Evolutionary conservation across 805 yeast genomes (phyloP).

Genomic region (Starmerella ratchasimensis): DNA sequence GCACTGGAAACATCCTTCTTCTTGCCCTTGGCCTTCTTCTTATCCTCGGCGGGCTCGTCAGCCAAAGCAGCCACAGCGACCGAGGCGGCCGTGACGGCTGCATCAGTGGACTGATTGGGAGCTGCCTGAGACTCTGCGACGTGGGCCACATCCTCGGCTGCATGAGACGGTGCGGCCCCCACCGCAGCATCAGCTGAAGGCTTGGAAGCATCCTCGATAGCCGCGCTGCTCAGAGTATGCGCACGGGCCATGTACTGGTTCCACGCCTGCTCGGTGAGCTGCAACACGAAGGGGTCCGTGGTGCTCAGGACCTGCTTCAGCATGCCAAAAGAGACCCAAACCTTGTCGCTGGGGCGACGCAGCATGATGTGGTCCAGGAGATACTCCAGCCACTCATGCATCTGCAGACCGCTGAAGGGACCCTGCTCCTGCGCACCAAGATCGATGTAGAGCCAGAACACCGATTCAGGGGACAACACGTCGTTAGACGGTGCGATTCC

Average conservation of each 20-base stretch:
- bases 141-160: too few species aligned
- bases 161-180: too few species aligned
- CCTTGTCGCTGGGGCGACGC: slow-evolving; percentile 43
- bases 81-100: background rate
- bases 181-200: too few species aligned
- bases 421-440: slow-evolving; percentile 62
- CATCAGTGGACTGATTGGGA: background rate
- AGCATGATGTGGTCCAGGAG: slow-evolving; percentile 39
- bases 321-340: slow-evolving; percentile 39
- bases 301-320: slow-evolving; percentile 39
- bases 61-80: background rate
- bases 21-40: background rate
- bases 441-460: slow-evolving; percentile 59
- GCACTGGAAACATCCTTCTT: background rate
- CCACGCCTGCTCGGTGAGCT: slow-evolving; percentile 15
- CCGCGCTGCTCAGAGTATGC: background rate
- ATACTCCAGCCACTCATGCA: slow-evolving; percentile 59
- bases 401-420: slow-evolving; percentile 57
- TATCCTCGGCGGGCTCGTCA: background rate
- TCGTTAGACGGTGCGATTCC: too few species aligned
- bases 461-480: background rate
- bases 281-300: slow-evolving; percentile 44
- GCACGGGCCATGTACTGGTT: slow-evolving; percentile 3
- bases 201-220: too few species aligned
- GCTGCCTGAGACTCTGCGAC: background rate